Conservation (phyloP, 768 basidiomycete species). For the Tylopilus felleus region DNA sequence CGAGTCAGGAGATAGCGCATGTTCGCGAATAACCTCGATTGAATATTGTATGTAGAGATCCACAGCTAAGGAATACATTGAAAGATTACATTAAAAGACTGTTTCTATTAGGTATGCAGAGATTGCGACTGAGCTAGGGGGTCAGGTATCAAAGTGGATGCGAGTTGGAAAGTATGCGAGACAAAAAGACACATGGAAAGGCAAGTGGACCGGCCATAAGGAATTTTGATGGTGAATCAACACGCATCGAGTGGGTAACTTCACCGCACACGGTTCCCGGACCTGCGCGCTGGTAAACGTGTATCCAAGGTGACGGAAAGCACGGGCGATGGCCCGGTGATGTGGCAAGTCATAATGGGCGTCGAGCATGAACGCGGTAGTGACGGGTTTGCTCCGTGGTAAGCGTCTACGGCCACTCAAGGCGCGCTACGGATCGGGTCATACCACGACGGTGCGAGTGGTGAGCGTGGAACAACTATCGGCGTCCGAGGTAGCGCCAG, state of each 20-base stretch:
- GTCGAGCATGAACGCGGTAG: slow-evolving; percentile 2
- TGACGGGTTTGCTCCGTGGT: not conserved
- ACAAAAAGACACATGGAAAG: not conserved
- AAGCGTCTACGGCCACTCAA: slow-evolving; percentile 1
- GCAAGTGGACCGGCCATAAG: slow-evolving; percentile 22
- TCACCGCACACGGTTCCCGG: slow-evolving; percentile 4
- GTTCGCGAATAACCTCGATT: slow-evolving; percentile 15
- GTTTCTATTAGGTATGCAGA: slow-evolving; percentile 28
- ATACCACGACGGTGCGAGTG: slow-evolving; percentile 5
- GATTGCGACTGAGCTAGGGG: slow-evolving; percentile 16
- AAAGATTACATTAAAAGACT: slow-evolving; percentile 22
- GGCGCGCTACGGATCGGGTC: not conserved
- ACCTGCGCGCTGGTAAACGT: slow-evolving; percentile 2
- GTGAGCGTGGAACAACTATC: slow-evolving; percentile 20
- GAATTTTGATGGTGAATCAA: slow-evolving; percentile 8
- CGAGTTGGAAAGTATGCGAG: slow-evolving; percentile 8
- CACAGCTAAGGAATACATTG: slow-evolving; percentile 24
- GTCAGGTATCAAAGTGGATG: slow-evolving; percentile 25
- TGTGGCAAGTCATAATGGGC: slow-evolving; percentile 7
- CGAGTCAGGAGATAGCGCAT: not conserved
- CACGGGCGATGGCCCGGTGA: not conserved
- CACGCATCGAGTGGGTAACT: slow-evolving; percentile 3
- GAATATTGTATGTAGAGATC: slow-evolving; percentile 22
- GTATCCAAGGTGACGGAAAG: slow-evolving; percentile 7
- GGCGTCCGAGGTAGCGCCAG: slow-evolving; percentile 48